These are phyloP conservation scores for Eimeria acervulina DNA, from an alignment of 169 alveolate species.

Conservation along the genomic window DNA sequence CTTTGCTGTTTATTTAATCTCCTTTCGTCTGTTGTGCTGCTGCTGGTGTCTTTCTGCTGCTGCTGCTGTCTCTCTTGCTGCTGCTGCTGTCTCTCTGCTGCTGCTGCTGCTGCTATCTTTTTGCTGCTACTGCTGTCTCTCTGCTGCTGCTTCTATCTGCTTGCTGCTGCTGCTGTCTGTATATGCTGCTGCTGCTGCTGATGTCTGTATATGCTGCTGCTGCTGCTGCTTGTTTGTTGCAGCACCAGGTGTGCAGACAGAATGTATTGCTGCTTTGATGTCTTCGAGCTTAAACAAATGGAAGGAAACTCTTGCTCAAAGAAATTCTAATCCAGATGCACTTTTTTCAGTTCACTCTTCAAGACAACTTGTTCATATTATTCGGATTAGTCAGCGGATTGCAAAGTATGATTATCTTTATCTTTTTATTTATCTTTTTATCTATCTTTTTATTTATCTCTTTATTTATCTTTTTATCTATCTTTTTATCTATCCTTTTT, in stretches of 20 bases:
- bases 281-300: not conserved
- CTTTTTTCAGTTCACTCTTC: constrained; percentile 49
- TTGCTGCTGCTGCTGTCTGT: no score
- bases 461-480: no score
- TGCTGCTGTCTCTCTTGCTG: not conserved
- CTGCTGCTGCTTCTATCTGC: no score
- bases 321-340: not conserved
- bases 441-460: no score
- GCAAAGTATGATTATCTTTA: constrained; percentile 49
- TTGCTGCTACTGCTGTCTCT: no score
- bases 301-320: constrained; percentile 33
- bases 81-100: not conserved
- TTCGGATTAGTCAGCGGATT: constrained; percentile 63
- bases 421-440: not conserved
- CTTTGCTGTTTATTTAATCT: not conserved
- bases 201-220: not conserved
- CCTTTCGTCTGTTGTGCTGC: not conserved
- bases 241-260: constrained; percentile 37
- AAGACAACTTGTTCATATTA: constrained; percentile 62
- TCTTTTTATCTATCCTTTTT: no score
- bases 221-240: no score
- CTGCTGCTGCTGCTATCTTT: no score
- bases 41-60: not conserved
- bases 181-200: no score
- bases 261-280: constrained; percentile 68